phyloP scores from a whole-genome alignment of 108 stramenopile species.

The Asterionellopsis glacialis region DNA sequence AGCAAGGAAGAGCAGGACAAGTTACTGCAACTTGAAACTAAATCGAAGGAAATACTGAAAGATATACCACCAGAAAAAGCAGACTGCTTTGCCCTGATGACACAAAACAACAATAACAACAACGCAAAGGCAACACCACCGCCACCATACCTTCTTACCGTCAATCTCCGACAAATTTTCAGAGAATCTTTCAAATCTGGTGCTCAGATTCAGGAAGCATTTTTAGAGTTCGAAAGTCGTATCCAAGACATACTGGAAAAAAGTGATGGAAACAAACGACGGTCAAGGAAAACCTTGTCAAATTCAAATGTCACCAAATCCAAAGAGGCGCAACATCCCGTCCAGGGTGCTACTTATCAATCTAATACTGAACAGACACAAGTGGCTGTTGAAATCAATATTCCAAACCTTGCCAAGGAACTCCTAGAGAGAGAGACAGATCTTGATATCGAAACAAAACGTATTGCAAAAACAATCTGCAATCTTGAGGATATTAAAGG shows the following conservation, averaged over 20 bases:
- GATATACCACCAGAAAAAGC: conserved; percentile 20
- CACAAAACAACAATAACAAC: neutral
- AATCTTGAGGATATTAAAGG: conserved; percentile 38
- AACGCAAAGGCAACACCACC: neutral
- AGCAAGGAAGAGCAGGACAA: conserved; percentile 8
- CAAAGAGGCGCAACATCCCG: too few species aligned
- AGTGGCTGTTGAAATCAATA: conserved; percentile 1
- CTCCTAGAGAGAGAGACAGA: neutral
- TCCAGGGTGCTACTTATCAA: too few species aligned
- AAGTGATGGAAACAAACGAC: conserved; percentile 13
- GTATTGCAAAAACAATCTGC: conserved; percentile 57
- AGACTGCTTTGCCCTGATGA: conserved; percentile 1
- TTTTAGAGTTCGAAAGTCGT: neutral
- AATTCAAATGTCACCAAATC: too few species aligned
- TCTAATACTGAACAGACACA: neutral
- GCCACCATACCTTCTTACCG: neutral
- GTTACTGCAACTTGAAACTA: conserved; percentile 22
- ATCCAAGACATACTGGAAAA: conserved; percentile 15
- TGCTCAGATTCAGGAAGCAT: neutral
- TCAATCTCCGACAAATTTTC: conserved; percentile 9
- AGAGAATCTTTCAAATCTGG: neutral
- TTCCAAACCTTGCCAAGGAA: conserved; percentile 22
- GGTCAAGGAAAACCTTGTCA: too few species aligned
- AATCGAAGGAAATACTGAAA: conserved; percentile 24
- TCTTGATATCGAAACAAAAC: conserved; percentile 48